phyloP scores from a whole-genome alignment of 495 filamentous ascomycete species.

The Talaromyces ruber region DNA sequence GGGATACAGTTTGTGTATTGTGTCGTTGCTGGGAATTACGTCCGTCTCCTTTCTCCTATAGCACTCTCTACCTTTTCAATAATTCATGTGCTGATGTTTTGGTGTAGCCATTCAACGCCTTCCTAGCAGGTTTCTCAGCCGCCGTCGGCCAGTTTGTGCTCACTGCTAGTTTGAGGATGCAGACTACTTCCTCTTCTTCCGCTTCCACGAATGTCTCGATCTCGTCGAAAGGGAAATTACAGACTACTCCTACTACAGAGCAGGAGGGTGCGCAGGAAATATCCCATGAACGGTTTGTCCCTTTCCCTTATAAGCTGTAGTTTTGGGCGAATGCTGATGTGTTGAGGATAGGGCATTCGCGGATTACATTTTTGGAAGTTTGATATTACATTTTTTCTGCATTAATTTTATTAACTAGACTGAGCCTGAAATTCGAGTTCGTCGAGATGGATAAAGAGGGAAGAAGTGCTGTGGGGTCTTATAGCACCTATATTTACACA shows the following conservation, averaged over 20 bases:
- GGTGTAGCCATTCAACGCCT: constrained; percentile 91
- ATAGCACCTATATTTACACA: too few relatives aligned
- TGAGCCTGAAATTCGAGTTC: neutral
- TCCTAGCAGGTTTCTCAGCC: constrained; percentile 87
- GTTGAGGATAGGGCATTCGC: constrained; percentile 68
- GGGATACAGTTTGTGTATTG: constrained; percentile 92
- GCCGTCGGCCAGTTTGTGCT: constrained; percentile 97
- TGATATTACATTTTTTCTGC: constrained; percentile 98
- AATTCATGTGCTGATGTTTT: neutral
- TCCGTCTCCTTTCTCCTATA: constrained; percentile 22
- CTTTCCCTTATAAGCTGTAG: neutral
- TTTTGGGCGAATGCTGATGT: neutral
- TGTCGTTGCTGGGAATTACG: constrained; percentile 87
- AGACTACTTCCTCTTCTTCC: constrained; percentile 41
- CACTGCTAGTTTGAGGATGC: constrained; percentile 83
- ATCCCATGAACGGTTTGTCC: constrained; percentile 41
- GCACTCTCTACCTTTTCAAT: neutral
- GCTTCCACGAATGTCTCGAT: neutral
- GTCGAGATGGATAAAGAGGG: neutral
- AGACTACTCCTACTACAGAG: constrained; percentile 19
- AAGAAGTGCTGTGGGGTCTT: too few relatives aligned
- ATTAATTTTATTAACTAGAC: constrained; percentile 96
- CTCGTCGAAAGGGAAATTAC: constrained; percentile 20
- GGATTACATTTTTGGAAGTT: constrained; percentile 88
- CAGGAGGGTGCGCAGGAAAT: constrained; percentile 22